These are phyloP conservation scores for Oryza nivara DNA, from an alignment of 176 grass and related monocot genomes.

Conservation along the genomic window DNA sequence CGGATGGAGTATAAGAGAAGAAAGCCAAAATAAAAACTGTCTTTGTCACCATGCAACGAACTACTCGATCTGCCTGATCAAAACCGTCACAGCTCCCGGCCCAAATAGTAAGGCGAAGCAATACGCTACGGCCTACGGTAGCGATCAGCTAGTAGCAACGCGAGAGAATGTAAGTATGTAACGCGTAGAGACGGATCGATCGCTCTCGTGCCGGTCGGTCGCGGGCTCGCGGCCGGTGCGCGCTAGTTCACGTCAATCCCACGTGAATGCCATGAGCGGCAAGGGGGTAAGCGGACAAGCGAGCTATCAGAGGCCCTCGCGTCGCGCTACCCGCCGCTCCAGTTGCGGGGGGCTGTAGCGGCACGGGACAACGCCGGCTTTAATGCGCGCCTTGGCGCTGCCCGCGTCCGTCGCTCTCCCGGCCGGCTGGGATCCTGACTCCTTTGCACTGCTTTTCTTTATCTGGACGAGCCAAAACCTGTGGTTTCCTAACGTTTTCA, in stretches of 20 bases:
- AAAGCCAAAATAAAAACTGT: neutral
- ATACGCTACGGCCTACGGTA: neutral
- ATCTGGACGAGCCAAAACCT: neutral
- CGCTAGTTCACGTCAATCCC: constrained; percentile 41
- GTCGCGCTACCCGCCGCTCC: neutral
- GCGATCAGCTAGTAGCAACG: neutral
- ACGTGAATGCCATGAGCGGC: constrained; percentile 47
- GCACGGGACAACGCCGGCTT: constrained; percentile 32
- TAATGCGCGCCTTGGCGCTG: constrained; percentile 44
- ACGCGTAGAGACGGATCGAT: neutral
- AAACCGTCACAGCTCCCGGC: neutral
- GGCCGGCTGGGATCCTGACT: too few species aligned
- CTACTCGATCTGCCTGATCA: neutral
- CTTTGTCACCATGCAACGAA: neutral
- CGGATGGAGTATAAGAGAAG: neutral
- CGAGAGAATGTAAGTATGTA: neutral
- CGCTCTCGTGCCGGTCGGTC: neutral
- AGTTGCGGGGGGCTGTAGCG: constrained; percentile 12
- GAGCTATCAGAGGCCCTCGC: too few species aligned
- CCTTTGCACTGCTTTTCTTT: neutral
- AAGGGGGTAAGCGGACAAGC: neutral
- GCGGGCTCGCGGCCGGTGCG: too few species aligned
- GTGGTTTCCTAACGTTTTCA: neutral
- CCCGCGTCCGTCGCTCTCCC: constrained; percentile 7
- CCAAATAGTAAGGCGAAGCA: neutral